Evolutionary conservation across 441 rosid genomes (phyloP).

Genomic region (Arabidopsis lyrata): DNA sequence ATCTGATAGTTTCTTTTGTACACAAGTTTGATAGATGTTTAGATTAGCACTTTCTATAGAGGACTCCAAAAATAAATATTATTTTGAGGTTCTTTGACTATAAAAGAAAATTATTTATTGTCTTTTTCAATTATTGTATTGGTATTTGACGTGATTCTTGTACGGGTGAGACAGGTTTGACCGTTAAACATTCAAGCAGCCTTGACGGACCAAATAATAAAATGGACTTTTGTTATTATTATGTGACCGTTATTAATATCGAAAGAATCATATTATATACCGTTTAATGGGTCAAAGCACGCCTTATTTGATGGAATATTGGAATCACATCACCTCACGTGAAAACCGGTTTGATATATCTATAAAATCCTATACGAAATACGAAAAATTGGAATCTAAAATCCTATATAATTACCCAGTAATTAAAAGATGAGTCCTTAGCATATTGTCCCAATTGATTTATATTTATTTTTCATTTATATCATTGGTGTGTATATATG

Average conservation of each 20-base stretch:
- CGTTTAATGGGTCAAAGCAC: constrained; percentile 43
- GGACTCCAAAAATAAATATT: not conserved
- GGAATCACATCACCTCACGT: constrained; percentile 5
- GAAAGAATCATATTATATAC: constrained; percentile 20
- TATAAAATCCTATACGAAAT: too few relatives aligned
- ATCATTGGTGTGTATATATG: too few relatives aligned
- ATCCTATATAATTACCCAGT: too few relatives aligned
- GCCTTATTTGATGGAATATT: constrained; percentile 41
- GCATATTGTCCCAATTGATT: too few relatives aligned
- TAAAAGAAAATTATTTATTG: not conserved
- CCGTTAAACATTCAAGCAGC: constrained; percentile 42
- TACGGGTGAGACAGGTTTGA: constrained; percentile 38
- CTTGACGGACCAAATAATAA: constrained; percentile 44
- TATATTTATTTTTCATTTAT: too few relatives aligned
- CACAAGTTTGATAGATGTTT: not conserved
- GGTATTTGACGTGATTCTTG: constrained; percentile 41
- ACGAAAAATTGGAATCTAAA: too few relatives aligned
- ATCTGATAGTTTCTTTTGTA: not conserved
- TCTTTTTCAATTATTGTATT: constrained; percentile 10
- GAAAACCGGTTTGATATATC: too few relatives aligned
- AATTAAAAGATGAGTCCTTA: too few relatives aligned
- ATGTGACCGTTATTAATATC: constrained; percentile 26
- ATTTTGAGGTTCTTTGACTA: not conserved
- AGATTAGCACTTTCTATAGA: not conserved
- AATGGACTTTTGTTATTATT: constrained; percentile 35